Base-by-base conservation (phyloP, 75 land plant species). In the Larix kaempferi region DNA sequence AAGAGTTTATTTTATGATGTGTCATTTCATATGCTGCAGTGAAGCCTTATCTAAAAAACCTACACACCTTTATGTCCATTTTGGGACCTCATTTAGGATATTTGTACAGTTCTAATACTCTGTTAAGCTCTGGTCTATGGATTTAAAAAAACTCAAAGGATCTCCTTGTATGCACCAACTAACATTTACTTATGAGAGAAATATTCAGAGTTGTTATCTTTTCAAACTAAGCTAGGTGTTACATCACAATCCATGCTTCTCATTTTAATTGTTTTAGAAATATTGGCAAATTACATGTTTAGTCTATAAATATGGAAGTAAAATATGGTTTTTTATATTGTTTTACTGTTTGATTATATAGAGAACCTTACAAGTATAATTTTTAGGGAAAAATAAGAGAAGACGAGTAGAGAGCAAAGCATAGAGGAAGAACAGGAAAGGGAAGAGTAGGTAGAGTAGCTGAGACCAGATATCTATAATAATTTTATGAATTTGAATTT, bases 21-120 rank as follows among this genome's bases (percentile, higher is more conserved):
- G 2, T 37, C 77, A 57, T 81, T 41, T 52, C 97, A 94, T 92
- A 94, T 58, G 81, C 80, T 69, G 78, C 81, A 44, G 86, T 94
- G 94, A 87, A 80, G 64, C 98, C 98, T 7, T 94, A 79, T 54
- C 79, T 90, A 10, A 82, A 88, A 57, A 82, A 82, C 78, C 78
- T 94, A n/a, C 64, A 92, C 74, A 92, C 98, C 41, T 94, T 86
- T 75, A 65, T 94, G 69, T 94, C 98, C 6, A 44, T 94, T 17
- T 92, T 94, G 74, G 98, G 98, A 15, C 98, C 98, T 62, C 98
- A 94, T 74, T 73, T 94, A 73, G 98, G 98, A 15, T 94, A 92
- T 74, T 73, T 92, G 58, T 94, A 94, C 78, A 90, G 98, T 81
- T 88, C 92, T 67, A 94, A 94, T 79, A 84, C 92, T 57, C 77